These are phyloP conservation scores for Strigomonas culicis DNA, from an alignment of 208 protist genomes.

Conservation along the genomic window DNA sequence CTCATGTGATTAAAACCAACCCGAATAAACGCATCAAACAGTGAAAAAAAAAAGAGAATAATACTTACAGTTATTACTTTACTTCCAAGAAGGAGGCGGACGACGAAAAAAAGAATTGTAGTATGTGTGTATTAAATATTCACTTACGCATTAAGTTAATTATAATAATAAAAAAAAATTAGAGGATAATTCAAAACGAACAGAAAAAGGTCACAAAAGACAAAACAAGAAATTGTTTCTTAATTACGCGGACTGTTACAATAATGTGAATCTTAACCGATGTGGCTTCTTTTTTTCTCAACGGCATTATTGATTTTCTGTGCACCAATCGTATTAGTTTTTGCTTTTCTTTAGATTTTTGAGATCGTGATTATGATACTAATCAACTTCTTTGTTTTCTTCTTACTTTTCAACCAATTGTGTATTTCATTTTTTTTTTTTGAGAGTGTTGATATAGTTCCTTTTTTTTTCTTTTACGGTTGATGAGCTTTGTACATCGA, in stretches of 20 bases:
- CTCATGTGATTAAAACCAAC: no score
- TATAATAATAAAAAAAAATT: not conserved
- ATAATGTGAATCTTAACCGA: conserved; percentile 4
- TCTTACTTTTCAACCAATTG: no score
- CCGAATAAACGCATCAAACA: conserved; percentile 6
- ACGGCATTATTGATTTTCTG: no score
- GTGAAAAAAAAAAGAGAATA: conserved; percentile 18
- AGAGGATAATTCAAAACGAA: not conserved
- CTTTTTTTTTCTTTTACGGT: no score
- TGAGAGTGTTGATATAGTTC: no score
- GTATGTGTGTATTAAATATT: conserved; percentile 1
- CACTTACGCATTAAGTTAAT: not conserved
- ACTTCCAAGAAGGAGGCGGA: not conserved
- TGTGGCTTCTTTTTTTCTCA: no score
- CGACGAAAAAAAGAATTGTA: not conserved
- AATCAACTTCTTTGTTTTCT: no score
- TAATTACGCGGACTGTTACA: not conserved
- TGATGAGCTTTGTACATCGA: no score
- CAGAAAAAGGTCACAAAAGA: conserved; percentile 5
- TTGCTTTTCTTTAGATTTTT: no score
- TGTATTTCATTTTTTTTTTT: no score
- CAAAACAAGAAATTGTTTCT: conserved; percentile 5
- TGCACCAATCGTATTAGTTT: no score
- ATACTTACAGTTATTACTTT: conserved; percentile 3
- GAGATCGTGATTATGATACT: no score